Conservation (phyloP, 2,329 filamentous ascomycete genomes). For the Mycosphaerella arachidis region DNA sequence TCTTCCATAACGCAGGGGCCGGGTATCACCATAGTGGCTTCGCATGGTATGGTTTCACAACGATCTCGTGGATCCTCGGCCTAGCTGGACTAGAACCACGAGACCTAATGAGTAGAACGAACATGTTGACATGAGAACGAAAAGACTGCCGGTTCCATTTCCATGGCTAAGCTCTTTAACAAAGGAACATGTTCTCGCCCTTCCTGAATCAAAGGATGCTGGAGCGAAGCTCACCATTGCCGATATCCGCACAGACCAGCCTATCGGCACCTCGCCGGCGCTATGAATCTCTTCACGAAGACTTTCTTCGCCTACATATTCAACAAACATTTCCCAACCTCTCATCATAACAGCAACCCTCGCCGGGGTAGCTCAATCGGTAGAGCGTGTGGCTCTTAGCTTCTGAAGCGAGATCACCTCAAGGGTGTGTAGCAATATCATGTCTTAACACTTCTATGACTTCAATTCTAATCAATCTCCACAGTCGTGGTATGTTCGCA, state of each 20-base stretch:
- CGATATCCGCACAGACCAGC: not conserved
- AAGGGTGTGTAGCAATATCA: not conserved
- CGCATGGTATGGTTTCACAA: too few species aligned
- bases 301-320: not conserved
- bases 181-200: too few species aligned
- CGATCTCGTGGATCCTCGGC: too few species aligned
- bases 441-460: not conserved
- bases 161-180: too few species aligned
- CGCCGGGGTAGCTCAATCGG: constrained; percentile 50
- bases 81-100: too few species aligned
- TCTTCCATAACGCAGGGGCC: too few species aligned
- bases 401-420: not conserved
- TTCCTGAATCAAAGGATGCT: too few species aligned
- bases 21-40: too few species aligned
- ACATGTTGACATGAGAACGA: too few species aligned
- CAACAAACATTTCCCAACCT: not conserved
- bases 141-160: too few species aligned
- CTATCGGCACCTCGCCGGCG: not conserved
- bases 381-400: constrained; percentile 51
- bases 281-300: not conserved
- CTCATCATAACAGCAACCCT: not conserved
- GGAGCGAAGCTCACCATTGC: not conserved
- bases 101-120: too few species aligned
- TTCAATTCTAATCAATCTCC: not conserved
- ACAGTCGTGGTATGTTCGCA: not conserved